Evolutionary conservation across 106 monocot species (phyloP).

Genomic region (Allium fistulosum): DNA sequence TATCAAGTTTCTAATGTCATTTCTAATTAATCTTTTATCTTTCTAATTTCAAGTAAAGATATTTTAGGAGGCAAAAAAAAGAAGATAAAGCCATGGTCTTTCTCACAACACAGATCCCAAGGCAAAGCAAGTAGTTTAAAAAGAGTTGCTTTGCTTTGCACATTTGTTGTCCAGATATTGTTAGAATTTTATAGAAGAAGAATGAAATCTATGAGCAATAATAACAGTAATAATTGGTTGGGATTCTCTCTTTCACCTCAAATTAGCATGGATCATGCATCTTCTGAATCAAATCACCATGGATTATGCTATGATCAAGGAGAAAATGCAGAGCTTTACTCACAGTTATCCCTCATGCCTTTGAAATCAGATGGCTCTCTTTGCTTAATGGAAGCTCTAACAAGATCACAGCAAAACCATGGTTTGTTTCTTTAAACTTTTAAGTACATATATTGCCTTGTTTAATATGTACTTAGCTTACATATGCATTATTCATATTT

Average conservation of each 20-base stretch:
- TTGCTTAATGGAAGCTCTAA: slow-evolving; percentile 90
- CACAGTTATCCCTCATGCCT: slow-evolving; percentile 68
- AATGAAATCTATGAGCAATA: slow-evolving; percentile 62
- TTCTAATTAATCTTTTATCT: not conserved
- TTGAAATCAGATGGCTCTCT: slow-evolving; percentile 97
- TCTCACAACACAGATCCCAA: slow-evolving; percentile 96
- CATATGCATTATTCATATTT: not conserved
- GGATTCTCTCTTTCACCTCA: slow-evolving; percentile 95
- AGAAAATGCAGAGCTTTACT: slow-evolving; percentile 33
- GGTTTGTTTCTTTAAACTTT: slow-evolving; percentile 11
- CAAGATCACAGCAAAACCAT: slow-evolving; percentile 44
- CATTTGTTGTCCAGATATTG: slow-evolving; percentile 36
- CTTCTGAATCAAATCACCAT: slow-evolving; percentile 25
- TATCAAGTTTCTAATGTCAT: too few species aligned
- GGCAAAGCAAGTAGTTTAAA: slow-evolving; percentile 27
- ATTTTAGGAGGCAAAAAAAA: slow-evolving; percentile 3
- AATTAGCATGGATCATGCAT: slow-evolving; percentile 39
- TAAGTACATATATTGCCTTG: not conserved
- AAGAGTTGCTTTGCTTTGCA: not conserved
- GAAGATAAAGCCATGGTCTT: slow-evolving; percentile 45
- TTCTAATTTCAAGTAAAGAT: not conserved
- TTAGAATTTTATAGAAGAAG: slow-evolving; percentile 11
- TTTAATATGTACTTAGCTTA: not conserved
- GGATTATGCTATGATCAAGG: slow-evolving; percentile 51
- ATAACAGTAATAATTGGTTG: slow-evolving; percentile 56